Percentiles rank a stretch among this genome's conserved stretches.
Conservation (phyloP, 2,329 filamentous ascomycete genomes). For the Chrysosporium queenslandicum region DNA sequence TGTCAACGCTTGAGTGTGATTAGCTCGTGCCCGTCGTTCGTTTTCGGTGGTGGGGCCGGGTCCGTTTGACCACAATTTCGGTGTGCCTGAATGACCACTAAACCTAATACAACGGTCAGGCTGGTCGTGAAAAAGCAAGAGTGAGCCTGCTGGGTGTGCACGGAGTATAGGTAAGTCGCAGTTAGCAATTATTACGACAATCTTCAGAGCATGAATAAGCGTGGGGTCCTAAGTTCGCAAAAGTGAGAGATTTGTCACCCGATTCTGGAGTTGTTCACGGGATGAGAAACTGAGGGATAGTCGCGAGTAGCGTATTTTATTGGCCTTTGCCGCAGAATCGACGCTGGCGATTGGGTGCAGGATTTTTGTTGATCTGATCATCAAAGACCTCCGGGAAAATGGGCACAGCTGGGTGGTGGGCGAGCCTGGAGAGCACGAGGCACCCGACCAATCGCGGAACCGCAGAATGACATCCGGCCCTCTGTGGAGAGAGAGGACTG, state of each 20-base stretch:
- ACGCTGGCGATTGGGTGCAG: constrained; percentile 2
- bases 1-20: constrained; percentile 12
- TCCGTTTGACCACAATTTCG: constrained; percentile 11
- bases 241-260: constrained; percentile 3
- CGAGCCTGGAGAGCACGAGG: constrained; percentile 8
- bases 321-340: constrained; percentile 5
- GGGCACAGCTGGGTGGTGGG: constrained; percentile 2
- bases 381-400: constrained; percentile 4
- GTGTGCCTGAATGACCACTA: constrained; percentile 6
- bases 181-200: too few species aligned
- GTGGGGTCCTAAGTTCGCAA: neutral
- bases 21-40: constrained; percentile 11
- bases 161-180: too few species aligned
- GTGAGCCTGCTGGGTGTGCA: too few species aligned
- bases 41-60: constrained; percentile 12
- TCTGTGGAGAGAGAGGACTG: constrained; percentile 3
- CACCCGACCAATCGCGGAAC: constrained; percentile 18
- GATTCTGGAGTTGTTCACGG: constrained; percentile 3
- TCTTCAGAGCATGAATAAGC: too few species aligned
- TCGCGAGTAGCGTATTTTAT: constrained; percentile 4
- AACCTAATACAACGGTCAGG: neutral
- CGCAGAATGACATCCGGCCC: constrained; percentile 16
- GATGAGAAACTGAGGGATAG: constrained; percentile 8
- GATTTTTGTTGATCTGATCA: constrained; percentile 7
- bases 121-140: neutral